These are phyloP conservation scores for Phytophthora pseudosyringae DNA, from an alignment of 352 stramenopile species.

Conservation along the genomic window DNA sequence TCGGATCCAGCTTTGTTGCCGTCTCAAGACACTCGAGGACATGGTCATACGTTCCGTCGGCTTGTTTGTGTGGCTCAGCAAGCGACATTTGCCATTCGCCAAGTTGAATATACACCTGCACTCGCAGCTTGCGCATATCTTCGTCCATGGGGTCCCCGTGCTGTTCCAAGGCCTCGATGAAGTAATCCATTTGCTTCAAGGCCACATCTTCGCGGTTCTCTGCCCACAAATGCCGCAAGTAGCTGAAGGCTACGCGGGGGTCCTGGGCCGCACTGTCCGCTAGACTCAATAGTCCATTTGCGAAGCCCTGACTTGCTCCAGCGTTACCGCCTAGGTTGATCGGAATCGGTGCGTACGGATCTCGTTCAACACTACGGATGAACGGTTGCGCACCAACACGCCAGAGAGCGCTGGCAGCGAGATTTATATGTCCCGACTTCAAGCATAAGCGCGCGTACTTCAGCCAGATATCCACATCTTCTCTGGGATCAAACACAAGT, in stretches of 20 bases:
- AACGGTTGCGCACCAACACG: slow-evolving; percentile 83
- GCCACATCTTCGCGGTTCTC: slow-evolving; percentile 85
- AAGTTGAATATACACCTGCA: slow-evolving; percentile 88
- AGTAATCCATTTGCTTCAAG: slow-evolving; percentile 84
- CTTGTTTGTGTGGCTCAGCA: slow-evolving; percentile 74
- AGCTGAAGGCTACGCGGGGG: slow-evolving; percentile 82
- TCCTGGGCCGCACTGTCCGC: slow-evolving; percentile 76
- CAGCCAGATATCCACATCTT: slow-evolving; percentile 95
- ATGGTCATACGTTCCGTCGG: slow-evolving; percentile 71
- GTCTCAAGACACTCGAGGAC: slow-evolving; percentile 84
- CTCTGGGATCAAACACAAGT: slow-evolving; percentile 88
- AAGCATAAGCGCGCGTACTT: slow-evolving; percentile 94
- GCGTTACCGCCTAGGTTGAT: slow-evolving; percentile 71
- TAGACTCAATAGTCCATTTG: slow-evolving; percentile 59
- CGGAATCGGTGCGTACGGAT: slow-evolving; percentile 67
- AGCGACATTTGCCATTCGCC: slow-evolving; percentile 88
- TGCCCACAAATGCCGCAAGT: slow-evolving; percentile 82
- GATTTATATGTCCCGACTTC: slow-evolving; percentile 89
- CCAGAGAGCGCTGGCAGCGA: slow-evolving; percentile 84
- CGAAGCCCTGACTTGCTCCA: slow-evolving; percentile 55
- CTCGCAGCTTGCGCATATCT: slow-evolving; percentile 75
- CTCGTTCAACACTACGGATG: slow-evolving; percentile 76
- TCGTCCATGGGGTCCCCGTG: slow-evolving; percentile 66
- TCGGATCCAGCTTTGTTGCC: slow-evolving; percentile 84
- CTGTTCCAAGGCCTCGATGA: slow-evolving; percentile 84